These are phyloP conservation scores for Purpureocillium takamizusanense DNA, from an alignment of 2,329 filamentous ascomycete species.

Conservation along the genomic window DNA sequence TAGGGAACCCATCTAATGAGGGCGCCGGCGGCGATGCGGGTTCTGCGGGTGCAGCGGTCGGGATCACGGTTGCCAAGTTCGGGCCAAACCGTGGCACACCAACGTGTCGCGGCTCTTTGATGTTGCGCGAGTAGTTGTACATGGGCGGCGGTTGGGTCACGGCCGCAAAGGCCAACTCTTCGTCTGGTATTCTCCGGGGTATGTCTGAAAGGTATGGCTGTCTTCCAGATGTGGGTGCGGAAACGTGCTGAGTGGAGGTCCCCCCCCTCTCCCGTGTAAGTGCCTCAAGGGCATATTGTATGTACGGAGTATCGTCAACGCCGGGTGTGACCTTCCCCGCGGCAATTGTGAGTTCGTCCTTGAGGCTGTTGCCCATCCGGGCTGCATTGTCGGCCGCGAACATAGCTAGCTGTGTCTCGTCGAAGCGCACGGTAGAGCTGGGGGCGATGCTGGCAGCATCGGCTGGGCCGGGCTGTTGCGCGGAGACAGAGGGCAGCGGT, in stretches of 20 bases:
- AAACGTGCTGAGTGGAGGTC: slow-evolving; percentile 40
- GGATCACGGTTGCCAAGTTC: too few species aligned
- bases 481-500: slow-evolving; percentile 18
- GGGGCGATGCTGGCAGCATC: slow-evolving; percentile 3
- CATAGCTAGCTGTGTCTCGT: slow-evolving; percentile 31
- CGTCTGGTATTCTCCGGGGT: slow-evolving; percentile 10
- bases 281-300: slow-evolving; percentile 83
- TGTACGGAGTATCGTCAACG: slow-evolving; percentile 77
- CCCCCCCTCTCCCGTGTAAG: slow-evolving; percentile 67
- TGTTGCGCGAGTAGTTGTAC: too few species aligned
- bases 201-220: slow-evolving; percentile 20
- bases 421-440: slow-evolving; percentile 21
- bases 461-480: slow-evolving; percentile 13
- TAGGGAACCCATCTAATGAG: slow-evolving; percentile 1
- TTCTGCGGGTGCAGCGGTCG: not conserved
- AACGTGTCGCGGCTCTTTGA: too few species aligned
- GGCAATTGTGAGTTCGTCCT: slow-evolving; percentile 41
- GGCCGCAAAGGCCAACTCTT: slow-evolving; percentile 2
- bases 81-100: too few species aligned
- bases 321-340: slow-evolving; percentile 59
- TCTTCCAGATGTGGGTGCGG: slow-evolving; percentile 27
- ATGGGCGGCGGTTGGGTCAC: not conserved
- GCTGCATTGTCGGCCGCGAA: slow-evolving; percentile 22
- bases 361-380: slow-evolving; percentile 29
- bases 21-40: slow-evolving; percentile 1